Percentiles rank a stretch among this genome's conserved stretches.
phyloP scores from a whole-genome alignment of 2,329 filamentous ascomycete species.

The Fusarium mangiferae region DNA sequence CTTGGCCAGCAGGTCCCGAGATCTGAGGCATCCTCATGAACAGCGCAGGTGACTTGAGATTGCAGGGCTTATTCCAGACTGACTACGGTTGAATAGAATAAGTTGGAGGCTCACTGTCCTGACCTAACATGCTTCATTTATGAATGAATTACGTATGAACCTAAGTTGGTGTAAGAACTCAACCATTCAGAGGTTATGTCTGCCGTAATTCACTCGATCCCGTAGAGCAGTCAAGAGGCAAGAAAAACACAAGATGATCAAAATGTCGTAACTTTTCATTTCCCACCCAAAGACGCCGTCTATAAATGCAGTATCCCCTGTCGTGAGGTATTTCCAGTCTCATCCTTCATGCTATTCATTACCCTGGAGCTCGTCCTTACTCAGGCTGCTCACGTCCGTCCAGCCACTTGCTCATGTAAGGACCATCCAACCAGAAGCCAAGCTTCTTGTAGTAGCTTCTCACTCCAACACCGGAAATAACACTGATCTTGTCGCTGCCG shows the following conservation, averaged over 20 bases:
- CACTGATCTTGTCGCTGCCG: conserved; percentile 91
- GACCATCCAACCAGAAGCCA: conserved; percentile 93
- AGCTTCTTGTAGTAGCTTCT: conserved; percentile 94
- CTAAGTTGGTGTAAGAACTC: not conserved
- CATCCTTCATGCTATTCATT: conserved; percentile 14
- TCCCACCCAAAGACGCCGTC: conserved; percentile 31
- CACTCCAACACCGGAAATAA: conserved; percentile 98
- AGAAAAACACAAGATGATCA: not conserved
- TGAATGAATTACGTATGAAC: accelerated
- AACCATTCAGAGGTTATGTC: no score
- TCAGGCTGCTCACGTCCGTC: conserved; percentile 54
- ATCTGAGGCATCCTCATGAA: conserved; percentile 24
- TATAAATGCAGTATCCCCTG: conserved; percentile 30
- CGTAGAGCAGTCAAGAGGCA: accelerated
- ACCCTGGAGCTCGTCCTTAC: conserved; percentile 1
- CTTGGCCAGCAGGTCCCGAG: conserved; percentile 11
- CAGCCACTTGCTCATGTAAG: conserved; percentile 79
- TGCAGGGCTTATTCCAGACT: not conserved
- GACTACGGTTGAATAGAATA: not conserved
- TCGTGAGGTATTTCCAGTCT: conserved; percentile 32
- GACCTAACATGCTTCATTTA: accelerated
- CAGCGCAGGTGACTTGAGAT: conserved; percentile 7
- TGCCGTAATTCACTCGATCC: accelerated
- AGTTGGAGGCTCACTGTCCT: accelerated
- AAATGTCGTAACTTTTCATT: conserved; percentile 21